Base-by-base conservation (phyloP, 176 grass and related monocot genomes). In the Secale cereale region DNA sequence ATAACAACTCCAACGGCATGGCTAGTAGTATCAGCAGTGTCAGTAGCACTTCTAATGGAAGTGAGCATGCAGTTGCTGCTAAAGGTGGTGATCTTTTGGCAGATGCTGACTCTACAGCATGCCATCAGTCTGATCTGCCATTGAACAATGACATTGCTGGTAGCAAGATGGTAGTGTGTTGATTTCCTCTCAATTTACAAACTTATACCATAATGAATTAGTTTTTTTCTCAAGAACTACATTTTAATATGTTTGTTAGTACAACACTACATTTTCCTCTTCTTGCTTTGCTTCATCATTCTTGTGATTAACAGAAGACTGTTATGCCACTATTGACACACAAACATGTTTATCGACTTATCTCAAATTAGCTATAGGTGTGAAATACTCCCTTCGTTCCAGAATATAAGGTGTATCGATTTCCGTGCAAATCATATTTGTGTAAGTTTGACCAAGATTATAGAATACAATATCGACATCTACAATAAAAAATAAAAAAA, bases 1-100 rank as follows among this genome's bases (percentile, higher is more conserved):
- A 94, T 37, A 91, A 79, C 65, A 98, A 89, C 57, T 82, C 82
- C 81, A 95, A 87, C 56, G 89, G 88, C 86, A 88, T 82, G 65
- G 82, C 40, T 54, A 95, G 91, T 88, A 98, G 96, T 95, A 85
- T 93, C 50, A 98, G 96, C 65, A 93, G 93, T 79, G 90, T 95
- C 48, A 96, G 97, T 83, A 92, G 93, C 85, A 91, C 91, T 77
- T 92, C 89, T 31, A 91, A 91, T 85, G 96, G 92, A 87, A 88
- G 89, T 85, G 88, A 90, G 12, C 82, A 82, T 86, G 90, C 81
- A 81, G 64, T 83, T 71, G 95, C 79, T 80, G 91, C 57, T 81
- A 91, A 90, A 85, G 92, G 88, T 77, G 92, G 88, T 88, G 95
- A 97, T 91, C 88, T 97, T 82, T 85, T 90, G 70, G 91, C 93